These are phyloP conservation scores for Epichloe elymi DNA, from an alignment of 2,329 filamentous ascomycete genomes.

Conservation along the genomic window DNA sequence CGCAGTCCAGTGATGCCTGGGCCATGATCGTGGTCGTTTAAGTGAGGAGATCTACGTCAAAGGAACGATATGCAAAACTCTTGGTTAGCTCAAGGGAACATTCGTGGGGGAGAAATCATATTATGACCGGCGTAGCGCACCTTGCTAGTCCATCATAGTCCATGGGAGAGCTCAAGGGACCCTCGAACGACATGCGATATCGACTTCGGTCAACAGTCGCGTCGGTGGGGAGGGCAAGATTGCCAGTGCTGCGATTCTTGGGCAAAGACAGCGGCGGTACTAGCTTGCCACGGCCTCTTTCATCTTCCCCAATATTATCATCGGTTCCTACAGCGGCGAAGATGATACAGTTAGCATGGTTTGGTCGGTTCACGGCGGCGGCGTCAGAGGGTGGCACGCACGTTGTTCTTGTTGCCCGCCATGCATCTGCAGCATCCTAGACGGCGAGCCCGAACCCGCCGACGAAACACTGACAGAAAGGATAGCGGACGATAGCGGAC, in stretches of 20 bases:
- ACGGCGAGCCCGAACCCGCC: conserved; percentile 13
- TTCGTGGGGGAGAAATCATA: conserved; percentile 12
- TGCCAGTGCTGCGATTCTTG: conserved; percentile 54
- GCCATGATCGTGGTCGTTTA: conserved; percentile 79
- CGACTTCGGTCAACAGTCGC: conserved; percentile 41
- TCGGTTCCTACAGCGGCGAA: conserved; percentile 18
- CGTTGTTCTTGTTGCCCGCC: conserved; percentile 28
- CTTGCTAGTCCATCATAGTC: conserved; percentile 63
- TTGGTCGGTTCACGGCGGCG: not conserved
- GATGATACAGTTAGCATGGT: conserved; percentile 10
- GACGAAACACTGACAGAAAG: conserved; percentile 5
- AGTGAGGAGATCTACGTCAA: conserved; percentile 56
- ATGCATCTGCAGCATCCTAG: conserved; percentile 32
- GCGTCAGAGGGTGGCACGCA: conserved; percentile 13
- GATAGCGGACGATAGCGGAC: conserved; percentile 12
- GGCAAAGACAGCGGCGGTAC: conserved; percentile 38
- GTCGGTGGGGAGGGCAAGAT: conserved; percentile 37
- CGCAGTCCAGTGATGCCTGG: conserved; percentile 75
- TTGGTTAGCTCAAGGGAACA: not conserved
- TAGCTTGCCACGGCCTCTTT: conserved; percentile 32
- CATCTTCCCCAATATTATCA: conserved; percentile 19
- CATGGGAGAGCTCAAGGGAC: conserved; percentile 39
- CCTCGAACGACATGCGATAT: conserved; percentile 67
- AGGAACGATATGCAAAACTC: not conserved
- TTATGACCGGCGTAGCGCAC: conserved; percentile 30